phyloP scores from a whole-genome alignment of 768 basidiomycete genomes.

The Xerocomellus chrysenteron region DNA sequence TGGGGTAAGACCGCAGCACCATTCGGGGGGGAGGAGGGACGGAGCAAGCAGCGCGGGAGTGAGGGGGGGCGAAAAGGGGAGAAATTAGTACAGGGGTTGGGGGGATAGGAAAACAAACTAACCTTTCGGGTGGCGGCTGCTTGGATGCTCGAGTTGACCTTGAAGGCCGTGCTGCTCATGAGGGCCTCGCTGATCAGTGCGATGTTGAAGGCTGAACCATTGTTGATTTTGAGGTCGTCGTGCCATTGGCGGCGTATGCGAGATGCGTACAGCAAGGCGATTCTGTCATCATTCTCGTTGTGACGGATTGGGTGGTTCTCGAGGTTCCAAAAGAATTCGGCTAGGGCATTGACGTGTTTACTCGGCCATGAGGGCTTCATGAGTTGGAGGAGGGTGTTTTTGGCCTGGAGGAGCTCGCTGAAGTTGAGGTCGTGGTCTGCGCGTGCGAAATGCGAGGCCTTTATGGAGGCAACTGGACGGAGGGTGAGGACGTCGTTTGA shows the following conservation, averaged over 20 bases:
- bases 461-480: slow-evolving; percentile 8
- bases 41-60: too few relatives aligned
- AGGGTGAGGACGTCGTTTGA: slow-evolving; percentile 8
- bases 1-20: too few relatives aligned
- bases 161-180: neutral
- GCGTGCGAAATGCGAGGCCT: slow-evolving; percentile 10
- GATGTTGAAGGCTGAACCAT: neutral
- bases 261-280: neutral
- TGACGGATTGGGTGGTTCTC: neutral
- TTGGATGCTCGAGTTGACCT: neutral
- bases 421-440: slow-evolving; percentile 22
- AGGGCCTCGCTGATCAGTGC: neutral
- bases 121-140: too few relatives aligned
- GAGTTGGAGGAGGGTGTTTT: slow-evolving; percentile 1
- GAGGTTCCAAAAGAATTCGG: slow-evolving; percentile 5
- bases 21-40: too few relatives aligned
- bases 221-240: neutral
- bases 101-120: too few relatives aligned
- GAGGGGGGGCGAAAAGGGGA: too few relatives aligned
- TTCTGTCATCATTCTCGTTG: neutral
- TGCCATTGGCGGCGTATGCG: neutral
- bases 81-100: too few relatives aligned
- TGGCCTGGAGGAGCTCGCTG: slow-evolving; percentile 17
- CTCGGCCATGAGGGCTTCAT: neutral
- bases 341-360: neutral